A percentile compares a stretch with the other conserved stretches of the same genome.
phyloP scores from a whole-genome alignment of 225 moss, liverwort and hornwort genomes.

The Sphagnum tenellum region DNA sequence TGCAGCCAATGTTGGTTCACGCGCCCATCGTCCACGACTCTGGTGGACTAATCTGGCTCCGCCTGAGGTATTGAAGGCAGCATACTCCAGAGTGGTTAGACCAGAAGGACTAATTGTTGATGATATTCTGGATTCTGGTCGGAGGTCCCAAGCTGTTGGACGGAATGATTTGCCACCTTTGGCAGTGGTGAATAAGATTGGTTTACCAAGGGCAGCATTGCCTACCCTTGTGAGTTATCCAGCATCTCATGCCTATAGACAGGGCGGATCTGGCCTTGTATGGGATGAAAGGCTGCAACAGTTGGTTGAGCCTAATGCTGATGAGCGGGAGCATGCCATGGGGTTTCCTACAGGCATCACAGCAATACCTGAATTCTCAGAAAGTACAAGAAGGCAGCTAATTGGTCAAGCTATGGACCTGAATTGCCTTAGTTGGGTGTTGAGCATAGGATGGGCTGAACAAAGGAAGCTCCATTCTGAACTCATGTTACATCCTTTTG shows the following conservation, averaged over 20 bases:
- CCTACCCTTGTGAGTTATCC: constrained; percentile 3
- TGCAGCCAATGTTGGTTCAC: constrained; percentile 4
- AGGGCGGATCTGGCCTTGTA: neutral
- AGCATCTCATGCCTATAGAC: constrained; percentile 1
- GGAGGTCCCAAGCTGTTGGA: neutral
- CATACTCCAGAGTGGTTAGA: too few species aligned
- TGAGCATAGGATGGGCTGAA: constrained; percentile 1
- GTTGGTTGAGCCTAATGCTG: constrained; percentile 3
- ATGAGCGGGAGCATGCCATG: constrained; percentile 7
- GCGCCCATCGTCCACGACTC: constrained; percentile 4
- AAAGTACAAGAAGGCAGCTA: neutral
- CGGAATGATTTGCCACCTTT: constrained; percentile 2
- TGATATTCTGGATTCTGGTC: neutral
- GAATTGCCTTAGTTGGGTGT: constrained; percentile 4
- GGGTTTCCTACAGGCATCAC: constrained; percentile 2
- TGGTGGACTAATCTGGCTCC: constrained; percentile 1
- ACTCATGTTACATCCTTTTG: neutral
- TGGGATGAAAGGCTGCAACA: neutral
- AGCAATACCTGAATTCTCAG: neutral
- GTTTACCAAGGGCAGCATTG: neutral
- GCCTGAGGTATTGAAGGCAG: too few species aligned
- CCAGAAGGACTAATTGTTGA: too few species aligned
- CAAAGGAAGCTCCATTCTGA: neutral
- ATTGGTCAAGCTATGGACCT: constrained; percentile 3
- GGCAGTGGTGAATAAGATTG: neutral